Evolutionary conservation across 257 asterid genomes (phyloP).

Genomic region (Solanum clarkiae): DNA sequence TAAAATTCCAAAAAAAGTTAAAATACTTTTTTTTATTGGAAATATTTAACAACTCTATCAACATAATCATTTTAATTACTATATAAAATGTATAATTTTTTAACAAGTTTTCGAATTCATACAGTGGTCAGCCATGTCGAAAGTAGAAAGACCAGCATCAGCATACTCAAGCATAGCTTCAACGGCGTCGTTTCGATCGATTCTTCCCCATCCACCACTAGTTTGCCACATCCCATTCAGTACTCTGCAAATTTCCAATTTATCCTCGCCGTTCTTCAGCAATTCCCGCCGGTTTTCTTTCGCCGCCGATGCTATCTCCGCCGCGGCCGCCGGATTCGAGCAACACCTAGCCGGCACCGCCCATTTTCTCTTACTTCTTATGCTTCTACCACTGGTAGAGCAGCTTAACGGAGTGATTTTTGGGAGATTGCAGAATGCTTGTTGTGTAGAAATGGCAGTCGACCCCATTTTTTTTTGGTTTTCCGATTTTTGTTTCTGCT

Average conservation of each 20-base stretch:
- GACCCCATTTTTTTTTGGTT: neutral
- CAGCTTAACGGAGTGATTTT: neutral
- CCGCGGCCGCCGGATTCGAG: constrained; percentile 8
- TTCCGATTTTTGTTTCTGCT: neutral
- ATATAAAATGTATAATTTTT: too few relatives aligned
- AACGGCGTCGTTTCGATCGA: constrained; percentile 83
- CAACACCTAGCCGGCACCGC: neutral
- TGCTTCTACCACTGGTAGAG: neutral
- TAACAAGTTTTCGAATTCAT: neutral
- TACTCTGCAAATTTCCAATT: constrained; percentile 77
- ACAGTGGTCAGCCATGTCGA: constrained; percentile 99
- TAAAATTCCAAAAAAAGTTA: too few relatives aligned
- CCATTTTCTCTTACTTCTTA: neutral
- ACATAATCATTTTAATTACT: too few relatives aligned
- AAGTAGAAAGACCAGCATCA: constrained; percentile 87
- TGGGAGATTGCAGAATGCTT: neutral
- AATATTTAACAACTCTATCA: too few relatives aligned
- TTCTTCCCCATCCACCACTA: constrained; percentile 96
- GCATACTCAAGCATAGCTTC: constrained; percentile 82
- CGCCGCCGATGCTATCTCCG: constrained; percentile 35
- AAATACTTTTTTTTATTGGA: too few relatives aligned
- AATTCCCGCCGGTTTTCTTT: constrained; percentile 25
- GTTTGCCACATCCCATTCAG: constrained; percentile 97
- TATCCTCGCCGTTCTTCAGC: constrained; percentile 58
- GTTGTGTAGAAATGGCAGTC: neutral